Percentiles rank a stretch among this genome's conserved stretches.
phyloP scores from a whole-genome alignment of 768 basidiomycete species.

The Amanita rubescens region DNA sequence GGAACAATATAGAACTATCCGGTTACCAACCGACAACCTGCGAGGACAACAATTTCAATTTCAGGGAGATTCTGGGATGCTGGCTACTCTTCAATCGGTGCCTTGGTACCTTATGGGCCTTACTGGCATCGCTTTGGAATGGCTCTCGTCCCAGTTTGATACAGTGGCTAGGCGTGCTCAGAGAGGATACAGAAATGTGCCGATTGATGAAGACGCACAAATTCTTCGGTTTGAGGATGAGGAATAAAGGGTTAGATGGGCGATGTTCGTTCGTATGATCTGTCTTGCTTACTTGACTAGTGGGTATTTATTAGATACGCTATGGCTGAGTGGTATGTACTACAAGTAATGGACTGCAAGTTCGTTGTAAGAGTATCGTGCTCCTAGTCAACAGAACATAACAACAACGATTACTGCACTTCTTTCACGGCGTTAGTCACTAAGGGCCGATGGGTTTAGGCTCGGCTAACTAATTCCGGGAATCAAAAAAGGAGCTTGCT shows the following conservation, averaged over 20 bases:
- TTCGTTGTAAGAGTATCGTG: too few relatives aligned
- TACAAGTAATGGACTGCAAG: constrained; percentile 39
- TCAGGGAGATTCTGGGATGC: constrained; percentile 30
- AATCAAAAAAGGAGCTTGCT: too few relatives aligned
- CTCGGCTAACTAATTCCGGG: too few relatives aligned
- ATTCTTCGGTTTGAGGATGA: constrained; percentile 83
- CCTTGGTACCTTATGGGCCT: constrained; percentile 88
- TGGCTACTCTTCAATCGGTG: constrained; percentile 78
- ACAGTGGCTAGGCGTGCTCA: constrained; percentile 36
- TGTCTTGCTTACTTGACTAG: background rate
- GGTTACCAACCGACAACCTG: constrained; percentile 56
- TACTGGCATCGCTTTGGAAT: constrained; percentile 65
- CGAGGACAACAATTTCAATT: constrained; percentile 18
- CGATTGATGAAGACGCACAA: constrained; percentile 86
- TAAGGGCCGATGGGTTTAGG: too few relatives aligned
- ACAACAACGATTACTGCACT: background rate
- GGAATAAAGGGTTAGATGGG: constrained; percentile 21
- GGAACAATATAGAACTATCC: constrained; percentile 52
- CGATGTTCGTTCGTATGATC: too few relatives aligned
- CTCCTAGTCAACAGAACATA: background rate
- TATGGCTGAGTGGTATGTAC: constrained; percentile 25
- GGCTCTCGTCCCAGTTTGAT: constrained; percentile 44
- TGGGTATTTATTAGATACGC: constrained; percentile 21
- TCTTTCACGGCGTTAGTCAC: too few relatives aligned
- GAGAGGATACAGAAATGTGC: constrained; percentile 68